Base-by-base conservation (phyloP, 2,329 filamentous ascomycete species). In the Monosporascus sp. region DNA sequence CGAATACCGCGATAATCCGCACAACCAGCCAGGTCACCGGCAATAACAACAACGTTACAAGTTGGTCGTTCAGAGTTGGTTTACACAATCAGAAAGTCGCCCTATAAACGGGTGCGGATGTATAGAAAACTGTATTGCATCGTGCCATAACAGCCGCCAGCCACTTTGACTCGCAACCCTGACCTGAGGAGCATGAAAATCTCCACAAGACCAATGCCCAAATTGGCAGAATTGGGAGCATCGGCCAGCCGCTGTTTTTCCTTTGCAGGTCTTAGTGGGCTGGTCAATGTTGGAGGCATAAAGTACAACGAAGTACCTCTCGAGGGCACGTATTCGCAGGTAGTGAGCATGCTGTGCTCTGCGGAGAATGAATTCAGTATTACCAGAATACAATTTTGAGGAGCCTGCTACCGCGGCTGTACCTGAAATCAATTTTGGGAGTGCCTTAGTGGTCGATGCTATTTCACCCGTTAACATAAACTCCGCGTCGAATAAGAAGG, bases 391-490 rank as follows among this genome's bases (percentile, higher is more conserved):
- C 24, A 31, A n/a, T 24, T 25, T 15, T 24, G 25, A 14, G 18
- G 18, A 41, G 38, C 38, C 17, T 46, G 24, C 43, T 46, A 31
- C 43, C 15, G 43, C 24, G 20, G 14, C 43, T 27, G 5, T n/a
- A 22, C 5, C 22, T 48, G 31, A 25, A 18, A 27, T 14, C n/a
- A 54, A 49, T 49, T 37, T 54, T 54, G 56, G 58, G 55, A 48
- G 49, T 48, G 59, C 51, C 54, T 63, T 64, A 73, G 62, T 73
- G 72, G 56, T 76, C 73, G 58, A 76, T 68, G 58, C 73, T 77
- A 58, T 59, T 57, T 59, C 55, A 46, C 48, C 58, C 55, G 60
- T 60, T 54, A 61, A 59, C 62, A 57, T 54, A 50, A 59, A 51
- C 39, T 51, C 37, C 49, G 52, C 53, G 49, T 47, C 38, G 58